phyloP scores from a whole-genome alignment of 352 stramenopile species.

The Phytophthora citrophthora region DNA sequence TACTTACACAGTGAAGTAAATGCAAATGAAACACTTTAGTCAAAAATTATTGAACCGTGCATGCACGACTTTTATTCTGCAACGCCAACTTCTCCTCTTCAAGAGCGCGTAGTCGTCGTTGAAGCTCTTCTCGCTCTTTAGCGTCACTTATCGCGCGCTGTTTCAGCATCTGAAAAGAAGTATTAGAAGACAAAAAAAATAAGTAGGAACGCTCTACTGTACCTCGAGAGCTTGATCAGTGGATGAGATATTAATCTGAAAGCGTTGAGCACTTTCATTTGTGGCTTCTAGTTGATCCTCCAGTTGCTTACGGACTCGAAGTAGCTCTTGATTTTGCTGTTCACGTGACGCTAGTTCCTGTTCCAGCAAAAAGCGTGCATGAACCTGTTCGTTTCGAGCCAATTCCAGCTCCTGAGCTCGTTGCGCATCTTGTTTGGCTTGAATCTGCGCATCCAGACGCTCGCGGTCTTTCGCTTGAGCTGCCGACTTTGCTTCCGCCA shows the following conservation, averaged over 20 bases:
- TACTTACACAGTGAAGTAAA: neutral
- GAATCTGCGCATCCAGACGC: constrained; percentile 31
- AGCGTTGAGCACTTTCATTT: constrained; percentile 34
- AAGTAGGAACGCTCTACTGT: neutral
- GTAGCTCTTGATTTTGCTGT: constrained; percentile 46
- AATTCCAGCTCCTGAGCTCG: constrained; percentile 30
- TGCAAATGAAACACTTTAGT: no score
- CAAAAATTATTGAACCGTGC: constrained; percentile 45
- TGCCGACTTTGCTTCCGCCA: constrained; percentile 23
- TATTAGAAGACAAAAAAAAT: no score
- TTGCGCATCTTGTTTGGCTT: constrained; percentile 35
- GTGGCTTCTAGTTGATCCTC: constrained; percentile 42
- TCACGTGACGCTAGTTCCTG: constrained; percentile 29
- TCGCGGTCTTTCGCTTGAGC: constrained; percentile 36
- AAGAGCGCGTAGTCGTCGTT: constrained; percentile 49
- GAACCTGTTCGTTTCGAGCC: constrained; percentile 22
- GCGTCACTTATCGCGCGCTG: constrained; percentile 50
- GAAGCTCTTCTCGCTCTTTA: constrained; percentile 64
- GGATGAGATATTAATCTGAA: constrained; percentile 40
- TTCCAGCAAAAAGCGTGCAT: constrained; percentile 34
- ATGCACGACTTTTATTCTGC: constrained; percentile 62
- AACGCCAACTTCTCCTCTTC: constrained; percentile 69
- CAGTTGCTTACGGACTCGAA: constrained; percentile 32
- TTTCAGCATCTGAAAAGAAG: constrained; percentile 44
- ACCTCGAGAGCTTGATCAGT: constrained; percentile 67